Evolutionary conservation across 1,284 basidiomycete species (phyloP), one percentile per base, ranked within the genome.

Genomic region (Exsudoporus floridanus): DNA sequence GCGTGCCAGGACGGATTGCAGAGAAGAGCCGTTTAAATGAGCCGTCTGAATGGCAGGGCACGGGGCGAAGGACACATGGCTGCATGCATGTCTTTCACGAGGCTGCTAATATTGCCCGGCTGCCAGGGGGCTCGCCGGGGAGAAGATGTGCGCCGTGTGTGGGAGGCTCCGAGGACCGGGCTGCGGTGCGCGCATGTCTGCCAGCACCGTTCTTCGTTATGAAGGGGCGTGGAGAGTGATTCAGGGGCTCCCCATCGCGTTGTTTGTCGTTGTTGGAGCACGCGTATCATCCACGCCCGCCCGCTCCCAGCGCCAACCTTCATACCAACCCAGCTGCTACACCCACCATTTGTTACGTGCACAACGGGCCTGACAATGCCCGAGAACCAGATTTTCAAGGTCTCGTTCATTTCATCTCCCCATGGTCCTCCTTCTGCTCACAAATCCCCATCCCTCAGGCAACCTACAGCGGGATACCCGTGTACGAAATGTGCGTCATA

Each of bases 401-500:
- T 83, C 56, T 62, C 66, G 50, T 34, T 33, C 37, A 16, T 54
- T 55, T 54, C 49, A 28, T 54, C 50, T 30, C 30, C 57, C 53
- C 42, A 30, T 47, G 55, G 49, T 57, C 46, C 53, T 40, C 0
- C 38, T 18, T 0, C 36, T 18, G 6, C 54, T 63, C 49, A 62
- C 34, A 14, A 7, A 3, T 33, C 5, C 53, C 58, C 58, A 52
- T 61, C 49, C n/a, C 30, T 6, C 63, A 92, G 89, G 89, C 89
- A 58, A 92, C 89, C 23, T 92, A 92, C 69, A 92, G 90, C 72
- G 90, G 89, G 50, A 90, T 92, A 59, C 89, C 89, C 54, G 89
- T 92, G 40, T 92, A 89, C 63, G 89, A 92, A 72, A 91, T 92
- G 89, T 91, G 67, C 61, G 86, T 75, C 33, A 19, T 48, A 38